A percentile compares a stretch with the other conserved stretches of the same genome.
Conservation (phyloP, 139 green algal species). For the Closterium sp. region DNA sequence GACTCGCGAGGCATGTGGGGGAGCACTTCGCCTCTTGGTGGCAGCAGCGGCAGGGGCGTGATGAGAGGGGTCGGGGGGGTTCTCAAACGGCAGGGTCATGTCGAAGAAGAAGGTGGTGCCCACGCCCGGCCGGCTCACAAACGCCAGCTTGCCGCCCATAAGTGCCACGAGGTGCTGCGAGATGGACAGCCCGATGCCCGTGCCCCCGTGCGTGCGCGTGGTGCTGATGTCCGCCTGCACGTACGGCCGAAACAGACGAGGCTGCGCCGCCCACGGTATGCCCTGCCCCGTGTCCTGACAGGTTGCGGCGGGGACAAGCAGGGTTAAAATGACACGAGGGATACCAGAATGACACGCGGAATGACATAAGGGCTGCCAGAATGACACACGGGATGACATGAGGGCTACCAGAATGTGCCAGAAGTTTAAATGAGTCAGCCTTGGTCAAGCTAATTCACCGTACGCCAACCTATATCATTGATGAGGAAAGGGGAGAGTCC, state of each 20-base stretch:
- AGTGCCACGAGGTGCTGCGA: slow-evolving; percentile 43
- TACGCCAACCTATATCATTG: neutral
- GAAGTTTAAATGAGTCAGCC: neutral
- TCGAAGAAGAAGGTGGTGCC: slow-evolving; percentile 51
- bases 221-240: slow-evolving; percentile 48
- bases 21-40: slow-evolving; percentile 13
- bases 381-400: too few species aligned
- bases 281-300: slow-evolving; percentile 40
- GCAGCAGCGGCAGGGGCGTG: neutral
- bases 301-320: neutral
- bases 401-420: too few species aligned
- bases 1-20: neutral
- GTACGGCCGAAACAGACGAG: slow-evolving; percentile 38
- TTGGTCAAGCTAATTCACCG: neutral
- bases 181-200: slow-evolving; percentile 50
- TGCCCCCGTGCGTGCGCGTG: slow-evolving; percentile 43
- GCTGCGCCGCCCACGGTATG: slow-evolving; percentile 32
- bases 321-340: too few species aligned
- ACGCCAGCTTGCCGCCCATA: slow-evolving; percentile 43
- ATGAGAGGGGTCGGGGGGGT: neutral
- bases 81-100: slow-evolving; percentile 28
- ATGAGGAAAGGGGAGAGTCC: too few species aligned
- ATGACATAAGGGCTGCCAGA: too few species aligned
- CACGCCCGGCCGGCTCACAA: slow-evolving; percentile 20
- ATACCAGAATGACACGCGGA: too few species aligned